Evolutionary conservation across 2,329 filamentous ascomycete species (phyloP), one percentile per base, ranked within the genome.

Genomic region (Aspergillus pseudoterreus): DNA sequence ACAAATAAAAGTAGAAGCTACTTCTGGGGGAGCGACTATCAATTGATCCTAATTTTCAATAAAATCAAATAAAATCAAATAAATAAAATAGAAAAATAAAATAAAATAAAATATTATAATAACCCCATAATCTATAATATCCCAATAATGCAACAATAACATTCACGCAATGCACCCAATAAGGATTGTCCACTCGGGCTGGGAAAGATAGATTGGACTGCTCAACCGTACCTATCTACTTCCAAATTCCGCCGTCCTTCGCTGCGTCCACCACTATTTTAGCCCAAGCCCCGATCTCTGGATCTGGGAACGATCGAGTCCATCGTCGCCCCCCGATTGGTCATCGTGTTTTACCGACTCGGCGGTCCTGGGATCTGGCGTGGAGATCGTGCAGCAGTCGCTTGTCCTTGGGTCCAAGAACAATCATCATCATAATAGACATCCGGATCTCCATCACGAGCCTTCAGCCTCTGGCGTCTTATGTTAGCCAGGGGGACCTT

Each of bases 321-420:
- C 35, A 52, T 48, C 39, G 50, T 10, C 17, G 12, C 3, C 4
- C 14, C 24, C 15, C 48, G 50, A 52, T 52, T 52, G 50, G 50
- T 30, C 44, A 47, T 44, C 22, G 49, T 32, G 12, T 10, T 32
- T 35, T 48, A 24, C 50, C 50, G 38, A 30, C 24, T 17, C 12
- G 33, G 38, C 22, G 50, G 45, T 39, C 33, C 30, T 39, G 45
- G 39, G 39, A 44, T 44, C 38, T 38, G 45, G 45, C 45, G n/a
- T 47, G 45, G 21, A 47, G 45, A 47, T 47, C 45, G 43, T 30
- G 27, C 30, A 38, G 35, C 6, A 38, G 15, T n/a, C 35, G 11
- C 6, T 38, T 11, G 15, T 38, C 14, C 12, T 15, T 38, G 15
- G 35, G 14, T n/a, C 35, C 35, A 42, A 21, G 14, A 42, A 42